Percentiles rank a stretch among this genome's conserved stretches.
Evolutionary conservation across 2,329 filamentous ascomycete species (phyloP).

Genomic region (Tolypocladium tundrense): DNA sequence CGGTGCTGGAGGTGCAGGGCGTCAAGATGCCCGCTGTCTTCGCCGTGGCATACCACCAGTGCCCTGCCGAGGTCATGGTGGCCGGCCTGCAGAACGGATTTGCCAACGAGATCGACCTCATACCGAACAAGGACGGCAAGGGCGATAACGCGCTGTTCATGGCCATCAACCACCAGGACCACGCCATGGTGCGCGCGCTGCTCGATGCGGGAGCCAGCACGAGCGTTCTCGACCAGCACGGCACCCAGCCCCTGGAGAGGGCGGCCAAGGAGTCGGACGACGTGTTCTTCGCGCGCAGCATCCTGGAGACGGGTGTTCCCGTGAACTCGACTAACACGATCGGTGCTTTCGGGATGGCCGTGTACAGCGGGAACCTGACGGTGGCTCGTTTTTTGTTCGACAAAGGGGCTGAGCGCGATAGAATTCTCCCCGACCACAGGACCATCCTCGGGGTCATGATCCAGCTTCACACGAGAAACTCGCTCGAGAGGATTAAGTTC

Average conservation of each 20-base stretch:
- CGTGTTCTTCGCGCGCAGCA: background rate
- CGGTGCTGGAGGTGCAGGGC: background rate
- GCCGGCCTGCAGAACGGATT: background rate
- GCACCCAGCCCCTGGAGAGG: background rate
- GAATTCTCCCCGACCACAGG: background rate
- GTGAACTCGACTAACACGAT: background rate
- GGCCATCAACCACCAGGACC: background rate
- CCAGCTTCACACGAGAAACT: background rate
- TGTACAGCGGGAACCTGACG: background rate
- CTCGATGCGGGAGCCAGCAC: background rate
- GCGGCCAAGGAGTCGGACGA: background rate
- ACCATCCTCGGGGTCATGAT: background rate
- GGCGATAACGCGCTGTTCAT: background rate
- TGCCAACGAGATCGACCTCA: background rate
- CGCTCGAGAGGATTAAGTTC: background rate
- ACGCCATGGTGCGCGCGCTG: background rate
- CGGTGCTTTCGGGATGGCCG: background rate
- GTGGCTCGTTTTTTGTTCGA: background rate
- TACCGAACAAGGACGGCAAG: too few species aligned
- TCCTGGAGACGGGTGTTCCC: background rate
- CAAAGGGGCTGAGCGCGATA: background rate
- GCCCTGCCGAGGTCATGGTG: background rate
- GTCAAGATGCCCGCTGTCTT: background rate
- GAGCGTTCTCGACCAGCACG: background rate
- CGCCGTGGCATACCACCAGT: background rate